Conservation (phyloP, 768 basidiomycete genomes). For the Sistotremastrum suecicum region DNA sequence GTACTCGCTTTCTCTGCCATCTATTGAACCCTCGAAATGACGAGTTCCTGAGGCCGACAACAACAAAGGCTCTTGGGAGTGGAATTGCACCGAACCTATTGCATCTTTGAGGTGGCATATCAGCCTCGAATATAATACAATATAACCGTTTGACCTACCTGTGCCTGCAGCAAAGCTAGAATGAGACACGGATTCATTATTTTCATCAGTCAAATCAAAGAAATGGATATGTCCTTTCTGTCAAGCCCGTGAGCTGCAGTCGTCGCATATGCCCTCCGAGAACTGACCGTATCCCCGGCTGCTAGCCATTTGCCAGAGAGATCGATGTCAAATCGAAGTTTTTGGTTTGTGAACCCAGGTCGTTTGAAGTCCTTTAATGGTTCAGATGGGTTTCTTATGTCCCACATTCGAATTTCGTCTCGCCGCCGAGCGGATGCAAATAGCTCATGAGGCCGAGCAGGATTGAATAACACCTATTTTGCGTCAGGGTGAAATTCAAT, state of each 20-base stretch:
- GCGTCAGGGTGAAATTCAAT: conserved; percentile 32
- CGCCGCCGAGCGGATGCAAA: conserved; percentile 68
- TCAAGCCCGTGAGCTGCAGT: neutral
- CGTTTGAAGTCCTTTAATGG: conserved; percentile 22
- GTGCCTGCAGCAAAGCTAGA: conserved; percentile 5
- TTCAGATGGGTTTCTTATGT: conserved; percentile 47
- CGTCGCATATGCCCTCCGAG: neutral
- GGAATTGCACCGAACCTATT: conserved; percentile 58
- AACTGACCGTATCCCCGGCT: conserved; percentile 49
- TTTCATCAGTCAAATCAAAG: conserved; percentile 32
- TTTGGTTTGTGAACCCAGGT: conserved; percentile 48
- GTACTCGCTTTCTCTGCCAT: too few species aligned
- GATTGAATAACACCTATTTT: conserved; percentile 63
- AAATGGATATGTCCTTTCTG: conserved; percentile 47
- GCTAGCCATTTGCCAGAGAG: conserved; percentile 45
- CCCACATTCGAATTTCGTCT: conserved; percentile 60
- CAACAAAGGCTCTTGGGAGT: conserved; percentile 44
- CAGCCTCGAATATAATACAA: neutral
- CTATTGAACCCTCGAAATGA: conserved; percentile 29
- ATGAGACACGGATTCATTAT: conserved; percentile 1
- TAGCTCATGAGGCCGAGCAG: conserved; percentile 49
- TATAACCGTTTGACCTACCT: neutral
- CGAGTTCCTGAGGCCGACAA: conserved; percentile 67
- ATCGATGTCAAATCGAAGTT: conserved; percentile 67
- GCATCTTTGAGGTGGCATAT: conserved; percentile 33